phyloP scores from a whole-genome alignment of 331 rosid genomes.

The Quercus tomentella region DNA sequence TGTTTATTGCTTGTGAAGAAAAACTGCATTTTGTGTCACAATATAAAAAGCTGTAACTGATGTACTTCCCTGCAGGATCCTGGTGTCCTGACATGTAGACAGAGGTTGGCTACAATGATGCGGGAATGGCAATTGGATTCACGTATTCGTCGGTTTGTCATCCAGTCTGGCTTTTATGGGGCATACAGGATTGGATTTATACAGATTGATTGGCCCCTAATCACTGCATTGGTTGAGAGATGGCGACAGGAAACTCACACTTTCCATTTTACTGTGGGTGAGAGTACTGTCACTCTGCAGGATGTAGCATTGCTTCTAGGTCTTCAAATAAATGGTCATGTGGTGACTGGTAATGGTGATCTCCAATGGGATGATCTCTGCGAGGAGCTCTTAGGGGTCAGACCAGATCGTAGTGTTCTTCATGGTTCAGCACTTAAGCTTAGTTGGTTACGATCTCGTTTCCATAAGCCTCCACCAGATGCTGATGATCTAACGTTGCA shows the following conservation, averaged over 20 bases:
- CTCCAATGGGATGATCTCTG: constrained; percentile 20
- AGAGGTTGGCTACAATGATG: constrained; percentile 24
- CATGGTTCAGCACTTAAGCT: constrained; percentile 25
- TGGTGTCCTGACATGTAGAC: constrained; percentile 23
- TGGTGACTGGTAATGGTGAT: constrained; percentile 20
- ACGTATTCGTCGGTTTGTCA: constrained; percentile 9
- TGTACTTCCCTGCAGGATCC: constrained; percentile 12
- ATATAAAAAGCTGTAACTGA: background rate
- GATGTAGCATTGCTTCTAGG: constrained; percentile 23
- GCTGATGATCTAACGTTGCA: constrained; percentile 13
- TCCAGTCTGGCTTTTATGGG: constrained; percentile 24
- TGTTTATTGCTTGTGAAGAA: background rate
- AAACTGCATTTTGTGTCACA: background rate
- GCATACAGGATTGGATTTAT: constrained; percentile 14
- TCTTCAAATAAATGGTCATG: constrained; percentile 3
- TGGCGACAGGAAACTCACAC: constrained; percentile 27
- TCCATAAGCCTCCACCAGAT: constrained; percentile 9
- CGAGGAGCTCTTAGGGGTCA: constrained; percentile 15
- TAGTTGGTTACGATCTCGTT: constrained; percentile 24
- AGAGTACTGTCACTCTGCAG: constrained; percentile 19
- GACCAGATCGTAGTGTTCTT: constrained; percentile 15
- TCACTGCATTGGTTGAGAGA: constrained; percentile 26
- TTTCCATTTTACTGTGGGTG: constrained; percentile 21
- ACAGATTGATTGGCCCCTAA: constrained; percentile 27
- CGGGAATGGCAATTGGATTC: constrained; percentile 23